These are phyloP conservation scores for Abrus precatorius DNA, from an alignment of 306 rosid genomes.

Conservation along the genomic window DNA sequence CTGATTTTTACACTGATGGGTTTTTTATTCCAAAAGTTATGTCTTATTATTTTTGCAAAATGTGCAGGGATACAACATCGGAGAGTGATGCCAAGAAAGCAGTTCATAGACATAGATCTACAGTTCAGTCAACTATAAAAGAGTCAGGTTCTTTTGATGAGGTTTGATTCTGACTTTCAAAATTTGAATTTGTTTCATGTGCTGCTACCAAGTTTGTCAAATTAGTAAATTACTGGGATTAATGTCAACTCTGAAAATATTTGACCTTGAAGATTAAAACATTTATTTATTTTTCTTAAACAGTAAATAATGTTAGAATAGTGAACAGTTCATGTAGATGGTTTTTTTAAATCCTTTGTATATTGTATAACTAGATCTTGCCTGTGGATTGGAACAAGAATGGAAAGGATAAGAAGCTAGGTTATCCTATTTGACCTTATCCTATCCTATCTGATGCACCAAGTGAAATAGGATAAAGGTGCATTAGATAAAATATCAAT, in stretches of 20 bases:
- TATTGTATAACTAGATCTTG: not conserved
- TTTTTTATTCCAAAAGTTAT: conserved; percentile 34
- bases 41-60: conserved; percentile 40
- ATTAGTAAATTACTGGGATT: conserved; percentile 10
- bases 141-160: conserved; percentile 84
- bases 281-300: not conserved
- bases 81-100: conserved; percentile 54
- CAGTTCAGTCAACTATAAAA: conserved; percentile 55
- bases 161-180: conserved; percentile 59
- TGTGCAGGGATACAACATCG: conserved; percentile 69
- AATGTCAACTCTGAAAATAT: conserved; percentile 30
- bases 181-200: conserved; percentile 26
- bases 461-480: too few relatives aligned
- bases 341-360: not conserved
- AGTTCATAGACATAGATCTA: conserved; percentile 57
- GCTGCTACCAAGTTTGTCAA: conserved; percentile 37
- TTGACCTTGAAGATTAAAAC: conserved; percentile 10
- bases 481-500: too few relatives aligned
- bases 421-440: too few relatives aligned
- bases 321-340: not conserved
- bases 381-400: not conserved
- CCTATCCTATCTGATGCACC: too few relatives aligned
- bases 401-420: not conserved
- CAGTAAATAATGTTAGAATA: not conserved
- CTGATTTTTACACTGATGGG: not conserved